phyloP scores from a whole-genome alignment of 1,284 basidiomycete genomes.

The Mrakiaceae sp. region DNA sequence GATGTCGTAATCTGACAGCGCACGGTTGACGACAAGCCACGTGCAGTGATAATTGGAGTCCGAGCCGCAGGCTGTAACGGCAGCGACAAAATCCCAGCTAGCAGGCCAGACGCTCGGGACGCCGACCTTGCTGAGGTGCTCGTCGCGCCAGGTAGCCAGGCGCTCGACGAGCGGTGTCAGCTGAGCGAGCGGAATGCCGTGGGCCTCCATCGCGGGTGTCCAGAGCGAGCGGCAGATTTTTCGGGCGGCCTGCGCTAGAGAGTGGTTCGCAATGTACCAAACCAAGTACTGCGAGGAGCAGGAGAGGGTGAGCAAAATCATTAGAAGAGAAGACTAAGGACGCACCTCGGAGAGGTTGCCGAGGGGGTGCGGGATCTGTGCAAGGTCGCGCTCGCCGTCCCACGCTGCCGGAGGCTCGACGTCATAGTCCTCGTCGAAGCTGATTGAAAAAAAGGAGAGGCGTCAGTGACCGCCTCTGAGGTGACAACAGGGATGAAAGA shows the following conservation, averaged over 20 bases:
- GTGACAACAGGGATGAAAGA: no score
- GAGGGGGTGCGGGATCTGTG: slow-evolving; percentile 31
- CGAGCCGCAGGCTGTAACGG: slow-evolving; percentile 59
- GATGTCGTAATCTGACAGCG: slow-evolving; percentile 68
- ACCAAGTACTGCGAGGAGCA: slow-evolving; percentile 28
- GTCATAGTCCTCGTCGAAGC: slow-evolving; percentile 53
- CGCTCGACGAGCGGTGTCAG: slow-evolving; percentile 48
- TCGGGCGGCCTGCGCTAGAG: slow-evolving; percentile 64
- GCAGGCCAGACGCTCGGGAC: slow-evolving; percentile 70
- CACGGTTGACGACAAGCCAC: slow-evolving; percentile 44
- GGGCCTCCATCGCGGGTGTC: slow-evolving; percentile 57
- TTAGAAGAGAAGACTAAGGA: slow-evolving; percentile 8
- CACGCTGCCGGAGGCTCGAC: slow-evolving; percentile 38
- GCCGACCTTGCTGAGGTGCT: slow-evolving; percentile 63
- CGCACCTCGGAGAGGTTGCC: slow-evolving; percentile 41
- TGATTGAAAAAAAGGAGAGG: slow-evolving; percentile 37
- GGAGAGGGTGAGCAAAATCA: neutral
- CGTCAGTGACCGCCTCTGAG: slow-evolving; percentile 19
- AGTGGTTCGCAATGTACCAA: slow-evolving; percentile 51
- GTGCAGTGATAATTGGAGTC: slow-evolving; percentile 77
- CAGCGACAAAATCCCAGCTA: slow-evolving; percentile 82
- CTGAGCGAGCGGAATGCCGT: slow-evolving; percentile 59
- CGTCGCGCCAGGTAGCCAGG: slow-evolving; percentile 62
- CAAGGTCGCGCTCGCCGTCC: slow-evolving; percentile 37
- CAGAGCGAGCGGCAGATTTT: slow-evolving; percentile 66